Percentiles rank a stretch among this genome's conserved stretches.
phyloP scores from a whole-genome alignment of 352 stramenopile species.

The Aphanomyces euteiches region DNA sequence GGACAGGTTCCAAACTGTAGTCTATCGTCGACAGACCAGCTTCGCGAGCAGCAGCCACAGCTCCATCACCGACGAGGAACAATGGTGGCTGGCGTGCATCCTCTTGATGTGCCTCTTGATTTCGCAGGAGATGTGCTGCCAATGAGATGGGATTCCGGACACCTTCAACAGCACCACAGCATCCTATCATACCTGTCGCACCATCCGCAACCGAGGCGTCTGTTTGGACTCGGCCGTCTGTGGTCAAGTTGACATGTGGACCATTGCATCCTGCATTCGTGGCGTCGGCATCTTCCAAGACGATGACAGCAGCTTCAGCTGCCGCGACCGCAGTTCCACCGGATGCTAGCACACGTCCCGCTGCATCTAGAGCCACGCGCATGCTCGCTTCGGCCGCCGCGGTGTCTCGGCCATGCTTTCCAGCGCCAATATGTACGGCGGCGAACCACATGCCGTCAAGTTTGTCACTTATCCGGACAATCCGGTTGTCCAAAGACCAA shows the following conservation, averaged over 20 bases:
- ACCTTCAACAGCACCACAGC: conserved; percentile 47
- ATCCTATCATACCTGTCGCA: conserved; percentile 36
- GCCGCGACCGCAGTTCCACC: neutral
- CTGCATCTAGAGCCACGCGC: conserved; percentile 35
- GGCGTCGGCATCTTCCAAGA: conserved; percentile 45
- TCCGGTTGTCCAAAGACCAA: too few species aligned
- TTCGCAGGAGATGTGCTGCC: conserved; percentile 41
- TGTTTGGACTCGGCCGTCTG: conserved; percentile 47
- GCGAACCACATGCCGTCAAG: conserved; percentile 40
- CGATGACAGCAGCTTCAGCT: neutral
- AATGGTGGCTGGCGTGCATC: conserved; percentile 43
- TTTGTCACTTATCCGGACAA: too few species aligned
- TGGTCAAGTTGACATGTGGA: conserved; percentile 50
- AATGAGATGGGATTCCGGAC: conserved; percentile 51
- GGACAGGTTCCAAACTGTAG: conserved; percentile 37
- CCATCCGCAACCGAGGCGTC: conserved; percentile 57
- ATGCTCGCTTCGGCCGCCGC: conserved; percentile 38
- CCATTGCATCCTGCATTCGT: conserved; percentile 51
- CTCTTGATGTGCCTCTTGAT: conserved; percentile 29
- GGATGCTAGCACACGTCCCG: conserved; percentile 19
- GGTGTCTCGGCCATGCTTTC: conserved; percentile 37
- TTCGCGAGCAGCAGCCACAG: conserved; percentile 34
- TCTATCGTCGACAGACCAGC: conserved; percentile 44
- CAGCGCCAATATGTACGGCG: conserved; percentile 59
- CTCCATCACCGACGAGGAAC: conserved; percentile 52